Evolutionary conservation across 257 asterid genomes (phyloP), one percentile per base, ranked within the genome.

Genomic region (Capsicum baccatum): DNA sequence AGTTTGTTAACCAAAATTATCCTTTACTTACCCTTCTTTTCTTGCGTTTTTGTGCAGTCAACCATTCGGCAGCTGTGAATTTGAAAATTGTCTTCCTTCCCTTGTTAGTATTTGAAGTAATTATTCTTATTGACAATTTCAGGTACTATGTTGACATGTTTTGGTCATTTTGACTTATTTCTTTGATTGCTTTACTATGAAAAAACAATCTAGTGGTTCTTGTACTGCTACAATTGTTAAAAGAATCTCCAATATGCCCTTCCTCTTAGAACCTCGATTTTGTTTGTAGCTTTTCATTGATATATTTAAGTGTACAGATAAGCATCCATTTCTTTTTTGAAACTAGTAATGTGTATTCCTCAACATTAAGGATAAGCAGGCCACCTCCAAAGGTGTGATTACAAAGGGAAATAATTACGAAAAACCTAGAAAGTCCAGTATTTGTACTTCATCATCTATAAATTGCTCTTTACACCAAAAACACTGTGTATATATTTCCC

Each of bases 1-100:
- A 39, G 52, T 83, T 83, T 64, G 64, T 68, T 42, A 21, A 54
- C 56, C 12, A 54, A 80, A 68, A 83, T 83, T 83, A 67, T 37
- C 80, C 68, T 59, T 33, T 67, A 47, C 52, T 82, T 37, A 68
- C 63, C 55, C 58, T 64, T 68, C 39, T 55, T 83, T 50, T 69
- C 39, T 68, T 54, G 78, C 26, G 69, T 68, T 58, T 67, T 67
- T 70, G 80, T 89, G 90, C 98, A 97, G 99, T 88, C 85, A 81
- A 58, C 86, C 88, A 90, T 83, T 89, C 89, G 84, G 94, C 94
- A 67, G 94, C 97, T 68, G 91, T 97, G 87, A 92, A 86, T 89
- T 91, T 97, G 90, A 97, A 90, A 86, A 88, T 93, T 54, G 98
- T 88, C 85, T 95, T 97, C 91, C 99, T 97, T 81, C 99, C 99